phyloP scores from a whole-genome alignment of 768 basidiomycete genomes.

The Tubosaeta sp. region DNA sequence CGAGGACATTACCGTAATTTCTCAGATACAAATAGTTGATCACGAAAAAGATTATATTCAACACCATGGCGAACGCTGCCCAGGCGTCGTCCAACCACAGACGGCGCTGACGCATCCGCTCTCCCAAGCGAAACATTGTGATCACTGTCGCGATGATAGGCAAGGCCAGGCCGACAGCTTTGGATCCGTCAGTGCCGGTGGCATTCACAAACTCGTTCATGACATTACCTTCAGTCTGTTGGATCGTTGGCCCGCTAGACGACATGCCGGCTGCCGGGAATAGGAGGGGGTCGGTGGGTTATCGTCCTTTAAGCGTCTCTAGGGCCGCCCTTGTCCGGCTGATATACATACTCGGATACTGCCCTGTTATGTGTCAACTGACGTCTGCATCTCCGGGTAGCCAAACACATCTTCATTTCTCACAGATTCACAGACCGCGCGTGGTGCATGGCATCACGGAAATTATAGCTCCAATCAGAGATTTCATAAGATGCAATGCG shows the following conservation, averaged over 20 bases:
- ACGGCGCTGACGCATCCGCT: neutral
- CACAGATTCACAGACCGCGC: neutral
- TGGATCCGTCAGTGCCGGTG: neutral
- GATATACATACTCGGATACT: neutral
- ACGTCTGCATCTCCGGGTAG: neutral
- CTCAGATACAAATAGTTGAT: constrained; percentile 1
- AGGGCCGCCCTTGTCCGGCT: neutral
- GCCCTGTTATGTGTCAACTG: neutral
- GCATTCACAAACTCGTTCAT: neutral
- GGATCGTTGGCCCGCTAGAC: constrained; percentile 1
- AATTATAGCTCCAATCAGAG: neutral
- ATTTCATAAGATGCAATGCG: neutral
- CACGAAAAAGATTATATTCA: neutral
- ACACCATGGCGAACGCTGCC: neutral
- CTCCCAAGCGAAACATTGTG: neutral
- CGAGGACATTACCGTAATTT: neutral
- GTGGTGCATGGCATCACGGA: neutral
- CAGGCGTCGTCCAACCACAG: neutral
- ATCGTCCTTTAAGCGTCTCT: neutral
- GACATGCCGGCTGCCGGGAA: neutral
- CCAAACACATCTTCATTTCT: neutral
- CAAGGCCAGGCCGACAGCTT: neutral
- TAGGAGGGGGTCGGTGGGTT: neutral
- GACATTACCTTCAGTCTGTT: constrained; percentile 2
- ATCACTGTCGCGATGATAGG: neutral